These are phyloP conservation scores for Dendrobium catenatum DNA, from an alignment of 106 monocot species.

Conservation along the genomic window DNA sequence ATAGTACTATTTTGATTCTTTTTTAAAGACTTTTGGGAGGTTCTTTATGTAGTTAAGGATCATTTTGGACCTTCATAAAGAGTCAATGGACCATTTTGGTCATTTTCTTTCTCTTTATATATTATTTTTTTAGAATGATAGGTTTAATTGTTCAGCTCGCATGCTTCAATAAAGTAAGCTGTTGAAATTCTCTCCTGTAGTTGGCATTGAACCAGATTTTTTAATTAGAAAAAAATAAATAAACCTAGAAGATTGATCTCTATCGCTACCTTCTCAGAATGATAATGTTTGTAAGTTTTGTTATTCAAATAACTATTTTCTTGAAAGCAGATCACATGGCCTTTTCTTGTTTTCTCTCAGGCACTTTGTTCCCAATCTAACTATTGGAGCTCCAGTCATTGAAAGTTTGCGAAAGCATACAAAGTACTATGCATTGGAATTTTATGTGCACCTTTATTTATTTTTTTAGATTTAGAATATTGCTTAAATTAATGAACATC, in stretches of 20 bases:
- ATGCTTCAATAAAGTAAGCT: background rate
- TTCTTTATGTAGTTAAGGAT: too few species aligned
- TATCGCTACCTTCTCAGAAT: background rate
- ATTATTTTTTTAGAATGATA: background rate
- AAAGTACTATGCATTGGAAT: slow-evolving; percentile 26
- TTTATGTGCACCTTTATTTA: background rate
- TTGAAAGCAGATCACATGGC: background rate
- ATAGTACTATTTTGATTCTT: too few species aligned
- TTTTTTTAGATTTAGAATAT: background rate
- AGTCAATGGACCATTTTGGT: too few species aligned
- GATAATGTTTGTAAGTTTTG: background rate
- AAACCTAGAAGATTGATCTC: background rate
- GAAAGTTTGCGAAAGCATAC: slow-evolving; percentile 85
- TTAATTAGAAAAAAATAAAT: background rate
- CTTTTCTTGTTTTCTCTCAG: slow-evolving; percentile 24
- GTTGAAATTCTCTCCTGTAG: background rate
- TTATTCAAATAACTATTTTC: slow-evolving; percentile 1
- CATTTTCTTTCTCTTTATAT: background rate
- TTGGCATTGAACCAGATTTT: background rate
- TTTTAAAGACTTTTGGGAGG: too few species aligned
- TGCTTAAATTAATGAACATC: background rate
- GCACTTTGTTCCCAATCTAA: slow-evolving; percentile 97
- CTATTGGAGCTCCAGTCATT: slow-evolving; percentile 97
- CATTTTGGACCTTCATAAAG: too few species aligned
- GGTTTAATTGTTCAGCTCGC: background rate